A percentile compares a stretch with the other conserved stretches of the same genome.
These are phyloP conservation scores for Rhynchospora pubera DNA, from an alignment of 176 grass and related monocot genomes.

Conservation along the genomic window DNA sequence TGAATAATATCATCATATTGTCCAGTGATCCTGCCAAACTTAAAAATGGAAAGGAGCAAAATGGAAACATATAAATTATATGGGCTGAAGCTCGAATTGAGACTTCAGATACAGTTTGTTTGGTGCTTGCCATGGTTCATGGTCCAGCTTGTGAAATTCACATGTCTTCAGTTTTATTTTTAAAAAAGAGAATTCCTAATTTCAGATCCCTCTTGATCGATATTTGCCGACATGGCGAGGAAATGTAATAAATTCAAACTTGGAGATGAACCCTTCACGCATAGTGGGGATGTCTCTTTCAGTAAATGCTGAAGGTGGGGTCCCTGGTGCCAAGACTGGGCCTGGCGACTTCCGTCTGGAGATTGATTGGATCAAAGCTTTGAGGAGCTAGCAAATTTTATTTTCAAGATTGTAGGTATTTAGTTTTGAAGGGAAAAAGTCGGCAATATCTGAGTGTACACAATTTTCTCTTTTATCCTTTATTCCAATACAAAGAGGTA, in stretches of 20 bases:
- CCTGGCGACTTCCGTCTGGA: constrained; percentile 72
- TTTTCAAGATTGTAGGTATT: constrained; percentile 4
- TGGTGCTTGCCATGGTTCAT: not conserved
- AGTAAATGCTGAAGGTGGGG: constrained; percentile 68
- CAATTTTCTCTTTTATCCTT: not conserved
- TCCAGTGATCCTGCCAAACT: too few species aligned
- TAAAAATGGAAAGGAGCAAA: not conserved
- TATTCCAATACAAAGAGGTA: not conserved
- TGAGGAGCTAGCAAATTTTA: constrained; percentile 30
- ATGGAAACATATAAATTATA: not conserved
- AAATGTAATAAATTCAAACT: constrained; percentile 54
- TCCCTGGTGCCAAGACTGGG: constrained; percentile 68
- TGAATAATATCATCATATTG: too few species aligned
- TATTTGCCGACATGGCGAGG: constrained; percentile 90
- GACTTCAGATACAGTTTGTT: not conserved
- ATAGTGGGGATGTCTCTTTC: constrained; percentile 82
- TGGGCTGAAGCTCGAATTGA: not conserved
- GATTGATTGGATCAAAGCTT: constrained; percentile 91
- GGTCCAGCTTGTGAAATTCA: not conserved
- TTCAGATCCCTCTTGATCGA: constrained; percentile 67
- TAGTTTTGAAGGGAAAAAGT: not conserved
- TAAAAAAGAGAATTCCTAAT: too few species aligned
- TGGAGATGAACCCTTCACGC: constrained; percentile 92
- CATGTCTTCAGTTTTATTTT: not conserved
- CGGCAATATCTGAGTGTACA: not conserved